A percentile compares a stretch with the other conserved stretches of the same genome.
phyloP scores from a whole-genome alignment of 108 stramenopile genomes.

The Parietichytrium sp. region DNA sequence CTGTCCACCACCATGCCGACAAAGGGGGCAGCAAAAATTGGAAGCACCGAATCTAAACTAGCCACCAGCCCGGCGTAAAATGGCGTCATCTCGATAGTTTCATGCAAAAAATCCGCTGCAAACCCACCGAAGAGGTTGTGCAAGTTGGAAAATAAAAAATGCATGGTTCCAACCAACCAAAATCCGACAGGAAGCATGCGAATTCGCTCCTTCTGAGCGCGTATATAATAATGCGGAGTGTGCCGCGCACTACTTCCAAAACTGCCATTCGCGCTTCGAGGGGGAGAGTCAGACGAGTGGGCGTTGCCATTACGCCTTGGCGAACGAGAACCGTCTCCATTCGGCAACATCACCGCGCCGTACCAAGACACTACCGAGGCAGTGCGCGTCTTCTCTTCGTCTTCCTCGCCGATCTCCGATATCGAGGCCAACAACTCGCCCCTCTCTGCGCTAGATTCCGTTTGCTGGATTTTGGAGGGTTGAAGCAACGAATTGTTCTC shows the following conservation, averaged over 20 bases:
- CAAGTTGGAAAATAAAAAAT: neutral
- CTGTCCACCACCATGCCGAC: conserved; percentile 9
- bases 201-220: neutral
- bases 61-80: conserved; percentile 13
- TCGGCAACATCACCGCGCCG: conserved; percentile 2
- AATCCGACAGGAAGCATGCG: neutral
- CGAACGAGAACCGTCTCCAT: neutral
- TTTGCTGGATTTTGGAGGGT: neutral
- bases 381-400: too few species aligned
- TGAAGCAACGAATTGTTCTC: neutral
- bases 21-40: neutral
- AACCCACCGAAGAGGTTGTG: conserved; percentile 28
- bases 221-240: too few species aligned
- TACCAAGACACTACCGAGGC: conserved; percentile 1
- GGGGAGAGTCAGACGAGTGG: neutral
- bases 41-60: conserved; percentile 8
- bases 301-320: neutral
- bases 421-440: too few species aligned
- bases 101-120: conserved; percentile 8
- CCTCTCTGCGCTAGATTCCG: neutral
- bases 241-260: too few species aligned
- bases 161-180: conserved; percentile 7
- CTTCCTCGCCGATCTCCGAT: too few species aligned
- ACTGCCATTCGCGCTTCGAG: neutral
- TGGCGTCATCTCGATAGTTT: neutral